phyloP scores from a whole-genome alignment of 257 asterid species.

The Scutellaria baicalensis region DNA sequence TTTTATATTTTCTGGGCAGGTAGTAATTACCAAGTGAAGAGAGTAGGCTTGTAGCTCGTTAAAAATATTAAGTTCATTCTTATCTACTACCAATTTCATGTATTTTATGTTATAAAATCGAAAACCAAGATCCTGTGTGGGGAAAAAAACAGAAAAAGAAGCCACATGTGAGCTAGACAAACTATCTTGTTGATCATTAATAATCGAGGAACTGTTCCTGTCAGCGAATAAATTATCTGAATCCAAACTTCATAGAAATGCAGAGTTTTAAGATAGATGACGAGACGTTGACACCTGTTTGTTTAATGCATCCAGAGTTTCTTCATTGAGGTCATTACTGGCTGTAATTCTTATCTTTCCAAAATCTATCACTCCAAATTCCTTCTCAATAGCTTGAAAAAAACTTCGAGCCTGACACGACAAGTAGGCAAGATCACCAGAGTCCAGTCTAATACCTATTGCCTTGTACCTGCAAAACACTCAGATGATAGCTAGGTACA shows the following conservation, averaged over 20 bases:
- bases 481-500: not conserved
- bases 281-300: conserved; percentile 60
- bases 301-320: conserved; percentile 90
- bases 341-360: conserved; percentile 80
- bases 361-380: conserved; percentile 56
- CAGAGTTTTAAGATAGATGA: not conserved
- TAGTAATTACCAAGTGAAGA: not conserved
- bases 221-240: not conserved
- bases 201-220: not conserved
- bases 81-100: not conserved
- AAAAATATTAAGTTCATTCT: not conserved
- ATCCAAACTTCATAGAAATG: not conserved
- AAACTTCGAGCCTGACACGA: conserved; percentile 75
- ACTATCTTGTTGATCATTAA: not conserved
- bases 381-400: conserved; percentile 65
- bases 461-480: conserved; percentile 70
- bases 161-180: not conserved
- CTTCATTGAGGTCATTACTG: conserved; percentile 96
- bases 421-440: conserved; percentile 96
- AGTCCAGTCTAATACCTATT: conserved; percentile 84
- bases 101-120: no score
- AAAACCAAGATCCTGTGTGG: not conserved
- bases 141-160: not conserved
- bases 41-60: not conserved
- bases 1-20: not conserved